A percentile compares a stretch with the other conserved stretches of the same genome.
These are phyloP conservation scores for Plasmodium gallinaceum DNA, from an alignment of 169 alveolate species.

Conservation along the genomic window DNA sequence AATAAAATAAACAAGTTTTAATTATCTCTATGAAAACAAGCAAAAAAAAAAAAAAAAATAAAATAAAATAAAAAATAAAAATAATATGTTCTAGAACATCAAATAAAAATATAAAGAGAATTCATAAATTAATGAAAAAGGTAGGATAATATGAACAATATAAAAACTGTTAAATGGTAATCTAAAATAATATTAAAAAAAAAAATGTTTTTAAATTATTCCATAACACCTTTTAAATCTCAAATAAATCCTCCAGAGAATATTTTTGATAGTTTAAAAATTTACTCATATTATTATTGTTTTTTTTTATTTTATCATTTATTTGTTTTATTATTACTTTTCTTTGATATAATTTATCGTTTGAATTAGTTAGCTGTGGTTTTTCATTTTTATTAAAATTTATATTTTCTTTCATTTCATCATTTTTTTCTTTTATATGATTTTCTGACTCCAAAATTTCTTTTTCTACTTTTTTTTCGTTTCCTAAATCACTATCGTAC, in stretches of 20 bases:
- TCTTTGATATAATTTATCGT: slow-evolving; percentile 45
- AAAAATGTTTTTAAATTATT: not conserved
- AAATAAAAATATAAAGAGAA: too few species aligned
- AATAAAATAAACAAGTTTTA: too few species aligned
- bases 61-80: too few species aligned
- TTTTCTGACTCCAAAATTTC: not conserved
- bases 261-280: slow-evolving; percentile 33
- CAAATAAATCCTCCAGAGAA: slow-evolving; percentile 65
- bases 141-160: too few species aligned
- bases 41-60: too few species aligned
- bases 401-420: not conserved
- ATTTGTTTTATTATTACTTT: slow-evolving; percentile 60
- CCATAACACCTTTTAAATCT: slow-evolving; percentile 5
- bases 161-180: not conserved
- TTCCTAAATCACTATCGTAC: not conserved
- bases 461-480: not conserved
- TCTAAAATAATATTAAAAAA: not conserved
- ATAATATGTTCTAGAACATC: too few species aligned
- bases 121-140: too few species aligned
- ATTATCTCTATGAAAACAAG: too few species aligned
- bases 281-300: slow-evolving; percentile 9
- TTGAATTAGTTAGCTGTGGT: slow-evolving; percentile 16
- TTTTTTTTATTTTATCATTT: slow-evolving; percentile 60
- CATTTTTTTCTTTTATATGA: slow-evolving; percentile 8
- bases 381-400: not conserved